Conservation (phyloP, 2,329 filamentous ascomycete species). For the Bipolaris bicolor region DNA sequence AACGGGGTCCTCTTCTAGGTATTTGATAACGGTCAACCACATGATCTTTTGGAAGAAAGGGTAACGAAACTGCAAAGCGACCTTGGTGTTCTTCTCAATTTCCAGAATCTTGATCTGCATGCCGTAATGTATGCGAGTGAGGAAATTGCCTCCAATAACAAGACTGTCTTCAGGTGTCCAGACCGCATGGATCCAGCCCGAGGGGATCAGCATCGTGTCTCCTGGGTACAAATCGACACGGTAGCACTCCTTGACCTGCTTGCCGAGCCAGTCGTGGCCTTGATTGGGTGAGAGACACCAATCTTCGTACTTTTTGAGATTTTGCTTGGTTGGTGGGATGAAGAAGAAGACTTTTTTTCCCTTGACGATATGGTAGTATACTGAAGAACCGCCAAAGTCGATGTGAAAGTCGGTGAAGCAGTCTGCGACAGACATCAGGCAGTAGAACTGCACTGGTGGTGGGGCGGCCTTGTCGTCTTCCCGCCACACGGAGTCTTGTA, state of each 20-base stretch:
- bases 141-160: slow-evolving; percentile 73
- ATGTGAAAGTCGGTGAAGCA: slow-evolving; percentile 76
- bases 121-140: slow-evolving; percentile 68
- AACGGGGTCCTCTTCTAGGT: slow-evolving; percentile 68
- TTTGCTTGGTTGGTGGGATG: slow-evolving; percentile 70
- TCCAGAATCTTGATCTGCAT: slow-evolving; percentile 71
- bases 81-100: slow-evolving; percentile 71
- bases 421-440: slow-evolving; percentile 73
- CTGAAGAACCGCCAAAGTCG: slow-evolving; percentile 73
- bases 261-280: slow-evolving; percentile 69
- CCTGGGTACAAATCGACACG: slow-evolving; percentile 69
- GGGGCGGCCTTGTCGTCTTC: slow-evolving; percentile 62
- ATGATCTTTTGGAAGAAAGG: slow-evolving; percentile 73
- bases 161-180: slow-evolving; percentile 73
- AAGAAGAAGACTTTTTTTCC: slow-evolving; percentile 75
- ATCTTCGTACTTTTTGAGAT: slow-evolving; percentile 73
- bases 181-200: slow-evolving; percentile 74
- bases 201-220: slow-evolving; percentile 74
- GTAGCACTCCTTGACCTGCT: slow-evolving; percentile 70
- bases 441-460: slow-evolving; percentile 71
- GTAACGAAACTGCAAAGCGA: slow-evolving; percentile 69
- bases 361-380: slow-evolving; percentile 73
- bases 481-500: slow-evolving; percentile 63
- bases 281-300: slow-evolving; percentile 72
- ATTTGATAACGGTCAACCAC: slow-evolving; percentile 70